Base-by-base conservation (phyloP, 345 rosid species). In the Dovyalis caffra region DNA sequence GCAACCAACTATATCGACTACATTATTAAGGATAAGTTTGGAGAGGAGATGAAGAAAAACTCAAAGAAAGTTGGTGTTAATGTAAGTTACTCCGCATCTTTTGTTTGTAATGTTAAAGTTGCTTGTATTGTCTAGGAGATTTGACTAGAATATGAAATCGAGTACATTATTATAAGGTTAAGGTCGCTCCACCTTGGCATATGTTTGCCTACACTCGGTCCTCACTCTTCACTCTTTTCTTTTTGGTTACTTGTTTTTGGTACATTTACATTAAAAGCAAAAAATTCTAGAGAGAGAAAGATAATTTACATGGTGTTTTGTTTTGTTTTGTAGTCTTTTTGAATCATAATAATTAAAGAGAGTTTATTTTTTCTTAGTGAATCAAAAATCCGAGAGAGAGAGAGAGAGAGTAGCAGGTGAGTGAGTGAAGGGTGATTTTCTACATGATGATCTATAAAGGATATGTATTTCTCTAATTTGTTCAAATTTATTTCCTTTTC, bases 21-120 rank as follows among this genome's bases (percentile, higher is more conserved):
- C 85, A 90, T 93, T 80, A 97, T 98, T 38, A 92, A 93, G 78
- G 99, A 93, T 77, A 90, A 93, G 79, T 93, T 85, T 81, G 99
- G 99, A 11, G 97, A 87, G 79, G 98, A 93, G 78, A 93, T 96
- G 99, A 96, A 88, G 88, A 96, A 93, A 79, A 79, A 86, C 75
- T 84, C 88, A 38, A 87, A 74, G 29, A 82, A 74, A 34, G 89
- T 95, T 70, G 99, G 98, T 80, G 93, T 93, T 68, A 93, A 90
- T 77, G 98, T 93, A 74, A 78, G 85, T 69, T 45, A 28, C 15
- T 69, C 34, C 70, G 34, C 26, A 53, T 68, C 34, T 33, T 60
- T n/a, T 29, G 3, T 8, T 38, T 65, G 51, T 18, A 33, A 3
- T 16, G 62, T 60, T 57, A 33, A 14, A 35, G 33, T n/a, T 68